Evolutionary conservation across 495 filamentous ascomycete genomes (phyloP), one percentile per base, ranked within the genome.

Genomic region (Penicillium robsamsonii): DNA sequence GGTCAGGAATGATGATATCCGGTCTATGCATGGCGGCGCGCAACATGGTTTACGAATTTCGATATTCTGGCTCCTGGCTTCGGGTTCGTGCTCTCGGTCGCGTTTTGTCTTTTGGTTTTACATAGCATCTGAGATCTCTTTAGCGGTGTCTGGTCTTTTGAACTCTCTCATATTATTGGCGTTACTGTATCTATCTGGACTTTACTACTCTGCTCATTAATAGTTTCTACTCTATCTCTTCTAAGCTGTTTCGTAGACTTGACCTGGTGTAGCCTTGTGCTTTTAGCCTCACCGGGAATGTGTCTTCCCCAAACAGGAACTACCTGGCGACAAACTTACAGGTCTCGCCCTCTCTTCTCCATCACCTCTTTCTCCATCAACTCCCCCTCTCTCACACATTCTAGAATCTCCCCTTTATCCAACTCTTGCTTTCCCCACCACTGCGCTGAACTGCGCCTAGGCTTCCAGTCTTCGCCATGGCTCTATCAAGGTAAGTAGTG

Each of bases 1-100:
- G 59, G 59, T 64, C 60, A 66, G 37, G 59, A 66, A 58, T 62
- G 63, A 66, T 61, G 56, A 67, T 69, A 69, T 69, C 61, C 63
- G 61, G 63, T 67, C 66, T 64, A 69, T 64, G 66, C 66, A 69
- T 69, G 61, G 63, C 54, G 66, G 63, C 66, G 66, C 63, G 66
- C 58, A 66, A 66, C 56, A 64, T 67, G 61, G 64, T 53, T 64
- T 66, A 66, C 66, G 64, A 69, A 69, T 62, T 68, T 62, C 66
- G 58, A 63, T 61, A 66, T 67, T 69, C 47, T 59, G 46, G 63
- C 66, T 68, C 42, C 54, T 68, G 33, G 63, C 63, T 69, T 66
- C 63, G 66, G 64, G 64, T 69, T 69, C 61, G 63, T 69, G 61
- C 58, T 66, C 61, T 66, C 51, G 35, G 55, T 64, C 59, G 66